A percentile compares a stretch with the other conserved stretches of the same genome.
These are phyloP conservation scores for Heliamphora exappendiculata DNA, from an alignment of 148 eudicot species.

Conservation along the genomic window DNA sequence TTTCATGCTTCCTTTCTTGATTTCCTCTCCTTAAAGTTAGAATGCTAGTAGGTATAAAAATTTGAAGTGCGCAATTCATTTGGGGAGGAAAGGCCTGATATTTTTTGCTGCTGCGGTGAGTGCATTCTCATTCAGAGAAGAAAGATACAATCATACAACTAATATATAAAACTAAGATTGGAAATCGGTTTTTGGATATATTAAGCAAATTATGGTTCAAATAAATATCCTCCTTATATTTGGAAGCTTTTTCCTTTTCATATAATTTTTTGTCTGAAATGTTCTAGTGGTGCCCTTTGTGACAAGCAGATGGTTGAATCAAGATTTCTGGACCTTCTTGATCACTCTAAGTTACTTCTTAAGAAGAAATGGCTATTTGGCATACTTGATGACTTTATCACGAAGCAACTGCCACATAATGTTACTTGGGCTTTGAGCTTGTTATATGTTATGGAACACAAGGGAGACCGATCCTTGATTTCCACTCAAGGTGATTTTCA, in stretches of 20 bases:
- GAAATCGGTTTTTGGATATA: background rate
- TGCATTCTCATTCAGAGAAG: background rate
- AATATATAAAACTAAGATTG: background rate
- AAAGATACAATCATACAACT: too few relatives aligned
- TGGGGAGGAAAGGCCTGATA: background rate
- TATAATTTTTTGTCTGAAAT: background rate
- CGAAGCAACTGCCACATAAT: conserved; percentile 90
- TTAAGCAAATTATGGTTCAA: background rate
- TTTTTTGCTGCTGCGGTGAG: background rate
- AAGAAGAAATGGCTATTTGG: conserved; percentile 89
- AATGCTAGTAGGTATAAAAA: background rate
- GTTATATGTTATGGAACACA: conserved; percentile 86
- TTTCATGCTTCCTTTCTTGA: background rate
- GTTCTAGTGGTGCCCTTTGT: conserved; percentile 2
- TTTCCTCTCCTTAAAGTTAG: background rate
- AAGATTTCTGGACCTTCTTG: conserved; percentile 69
- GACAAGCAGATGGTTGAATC: conserved; percentile 78
- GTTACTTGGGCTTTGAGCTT: conserved; percentile 98
- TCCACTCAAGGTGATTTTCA: conserved; percentile 77
- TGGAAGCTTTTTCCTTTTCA: background rate
- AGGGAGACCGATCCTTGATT: conserved; percentile 82
- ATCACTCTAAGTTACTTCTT: conserved; percentile 60
- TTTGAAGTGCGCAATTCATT: background rate
- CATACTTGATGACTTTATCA: conserved; percentile 77
- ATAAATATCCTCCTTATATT: background rate